phyloP scores from a whole-genome alignment of 768 basidiomycete species.

The Leccinum fibrillosum region DNA sequence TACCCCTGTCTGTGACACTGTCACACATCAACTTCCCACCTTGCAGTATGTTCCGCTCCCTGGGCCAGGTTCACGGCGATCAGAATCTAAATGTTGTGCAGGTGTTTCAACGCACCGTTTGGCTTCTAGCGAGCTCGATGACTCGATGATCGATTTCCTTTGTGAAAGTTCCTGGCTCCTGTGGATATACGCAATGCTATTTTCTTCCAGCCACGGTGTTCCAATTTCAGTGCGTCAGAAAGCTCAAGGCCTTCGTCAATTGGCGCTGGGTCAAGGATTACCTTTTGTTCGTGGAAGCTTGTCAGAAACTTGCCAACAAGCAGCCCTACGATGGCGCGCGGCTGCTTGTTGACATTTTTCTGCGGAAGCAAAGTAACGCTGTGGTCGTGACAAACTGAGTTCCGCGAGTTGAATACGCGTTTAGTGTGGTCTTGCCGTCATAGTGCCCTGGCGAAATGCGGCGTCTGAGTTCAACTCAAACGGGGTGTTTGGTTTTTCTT shows the following conservation, averaged over 20 bases:
- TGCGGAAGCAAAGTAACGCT: slow-evolving; percentile 18
- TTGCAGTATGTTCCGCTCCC: slow-evolving; percentile 1
- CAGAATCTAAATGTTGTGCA: background rate
- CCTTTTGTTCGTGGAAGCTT: slow-evolving; percentile 6
- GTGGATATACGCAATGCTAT: background rate
- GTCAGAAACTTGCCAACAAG: background rate
- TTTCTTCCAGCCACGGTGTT: slow-evolving; percentile 4
- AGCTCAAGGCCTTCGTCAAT: background rate
- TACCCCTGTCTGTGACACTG: slow-evolving; percentile 27
- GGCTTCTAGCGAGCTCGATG: background rate
- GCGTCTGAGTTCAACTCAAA: slow-evolving; percentile 18
- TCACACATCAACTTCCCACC: slow-evolving; percentile 19
- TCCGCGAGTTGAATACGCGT: slow-evolving; percentile 19
- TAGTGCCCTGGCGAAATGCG: slow-evolving; percentile 20
- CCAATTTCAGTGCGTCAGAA: slow-evolving; percentile 9
- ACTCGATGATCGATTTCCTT: background rate
- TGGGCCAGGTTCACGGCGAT: background rate
- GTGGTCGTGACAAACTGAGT: slow-evolving; percentile 15
- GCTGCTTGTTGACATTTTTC: background rate
- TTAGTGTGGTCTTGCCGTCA: slow-evolving; percentile 30
- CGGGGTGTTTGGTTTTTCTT: slow-evolving; percentile 5
- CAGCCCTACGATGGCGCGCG: background rate
- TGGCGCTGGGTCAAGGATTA: background rate
- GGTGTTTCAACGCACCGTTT: slow-evolving; percentile 3
- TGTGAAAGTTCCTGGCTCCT: background rate